These are phyloP conservation scores for Allantophomopsis lycopodina DNA, from an alignment of 2,329 filamentous ascomycete genomes.

Conservation along the genomic window DNA sequence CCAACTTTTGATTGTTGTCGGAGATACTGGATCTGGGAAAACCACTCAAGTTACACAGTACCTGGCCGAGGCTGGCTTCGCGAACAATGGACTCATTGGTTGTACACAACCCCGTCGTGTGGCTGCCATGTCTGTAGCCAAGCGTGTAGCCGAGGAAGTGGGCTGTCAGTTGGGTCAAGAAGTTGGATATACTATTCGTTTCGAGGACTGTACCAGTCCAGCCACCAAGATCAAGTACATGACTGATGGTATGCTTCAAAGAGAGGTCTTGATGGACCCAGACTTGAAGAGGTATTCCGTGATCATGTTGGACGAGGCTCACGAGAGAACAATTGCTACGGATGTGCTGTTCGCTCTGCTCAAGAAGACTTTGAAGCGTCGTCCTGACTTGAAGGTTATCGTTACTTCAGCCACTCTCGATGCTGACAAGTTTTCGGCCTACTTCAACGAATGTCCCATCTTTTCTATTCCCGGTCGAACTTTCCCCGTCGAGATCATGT, in stretches of 20 bases:
- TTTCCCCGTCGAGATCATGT: conserved; percentile 91
- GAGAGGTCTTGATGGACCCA: conserved; percentile 87
- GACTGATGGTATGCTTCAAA: conserved; percentile 96
- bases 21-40: conserved; percentile 94
- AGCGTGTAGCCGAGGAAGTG: conserved; percentile 92
- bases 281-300: conserved; percentile 83
- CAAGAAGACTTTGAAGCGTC: conserved; percentile 80
- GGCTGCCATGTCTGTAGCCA: conserved; percentile 93
- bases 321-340: conserved; percentile 92
- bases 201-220: conserved; percentile 84
- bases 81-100: conserved; percentile 76
- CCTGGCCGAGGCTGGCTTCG: conserved; percentile 82
- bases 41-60: conserved; percentile 96
- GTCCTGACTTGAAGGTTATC: conserved; percentile 85
- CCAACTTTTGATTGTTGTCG: conserved; percentile 89
- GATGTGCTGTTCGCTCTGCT: conserved; percentile 89
- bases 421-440: conserved; percentile 92
- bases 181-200: conserved; percentile 94
- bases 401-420: conserved; percentile 94
- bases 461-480: conserved; percentile 93
- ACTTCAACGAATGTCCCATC: conserved; percentile 92
- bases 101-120: conserved; percentile 96
- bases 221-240: conserved; percentile 97
- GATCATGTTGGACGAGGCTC: conserved; percentile 96
- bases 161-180: conserved; percentile 83